Evolutionary conservation across 179 eudicot genomes (phyloP), one percentile per base, ranked within the genome.

Genomic region (Heliamphora ciliata): DNA sequence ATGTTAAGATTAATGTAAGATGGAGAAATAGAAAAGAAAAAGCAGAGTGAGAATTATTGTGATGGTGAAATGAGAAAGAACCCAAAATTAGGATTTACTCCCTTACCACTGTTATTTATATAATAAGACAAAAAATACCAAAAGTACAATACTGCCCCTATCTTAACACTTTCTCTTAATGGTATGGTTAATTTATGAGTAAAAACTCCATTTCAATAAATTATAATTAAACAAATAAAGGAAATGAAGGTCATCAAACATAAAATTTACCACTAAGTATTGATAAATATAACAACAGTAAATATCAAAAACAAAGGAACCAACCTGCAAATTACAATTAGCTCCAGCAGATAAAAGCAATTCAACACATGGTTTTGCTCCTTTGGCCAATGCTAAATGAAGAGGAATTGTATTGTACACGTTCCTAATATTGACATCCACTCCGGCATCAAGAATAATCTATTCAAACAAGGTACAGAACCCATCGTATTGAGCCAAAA

Each of bases 351-450:
- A 88, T 76, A 94, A 82, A 71, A 94, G 97, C 84, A 90, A 89
- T 81, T 91, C 96, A 81, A 94, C 91, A 86, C 97, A 92, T 82
- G 97, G 91, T 77, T 92, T 94, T 89, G 97, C 94, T 82, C 98
- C 98, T 83, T 95, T 93, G 85, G 96, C 96, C 91, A 94, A 85
- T 44, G 98, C 98, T 86, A 94, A 91, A 80, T 94, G 98, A 76
- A 94, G 94, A 84, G 98, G 97, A 56, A 94, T 88, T 50, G 97
- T 93, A 77, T 93, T 90, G 82, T 90, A 90, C 75, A 82, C 84
- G 65, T 91, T 93, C 74, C 94, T 91, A 58, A 90, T 87, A 86
- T 94, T 94, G 56, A 94, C 98, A 89, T 94, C 95, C 84, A 94
- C 95, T 81, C 95, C 95, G 81, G 97, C 94, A 83, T 91, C 91